Base-by-base conservation (phyloP, 2,329 filamentous ascomycete species). In the Aspergillus caelatus region DNA sequence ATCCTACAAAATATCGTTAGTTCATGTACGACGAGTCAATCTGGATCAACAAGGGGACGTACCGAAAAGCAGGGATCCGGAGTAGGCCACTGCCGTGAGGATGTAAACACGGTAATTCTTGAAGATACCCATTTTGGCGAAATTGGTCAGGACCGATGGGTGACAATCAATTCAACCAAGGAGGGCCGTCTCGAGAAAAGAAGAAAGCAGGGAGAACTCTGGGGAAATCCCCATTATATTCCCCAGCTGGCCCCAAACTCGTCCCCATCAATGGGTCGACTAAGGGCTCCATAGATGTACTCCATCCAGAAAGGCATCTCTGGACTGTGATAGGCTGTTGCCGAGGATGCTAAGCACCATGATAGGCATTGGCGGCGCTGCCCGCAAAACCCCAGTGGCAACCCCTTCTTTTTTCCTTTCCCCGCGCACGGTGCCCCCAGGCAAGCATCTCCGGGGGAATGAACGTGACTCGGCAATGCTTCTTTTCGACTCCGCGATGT, bases 81-180 rank as follows among this genome's bases (percentile, higher is more conserved):
- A 71, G 61, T 81, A 81, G 69, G 80, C 79, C 41, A 81, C 79
- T 46, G 71, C 69, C 30, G 79, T 79, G 59, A 82, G 76, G 62
- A 81, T 70, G 66, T 81, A 81, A 36, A 82, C 79, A 58, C 79
- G 75, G 58, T 79, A 77, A 62, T 81, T 81, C 69, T 80, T 78
- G 67, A 80, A 75, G 62, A 78, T 70, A 30, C 66, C 65, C 67
- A 69, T 71, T 58, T 41, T 69, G 58, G 60, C 41, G 48, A 46
- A 50, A 65, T 61, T 59, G 50, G 21, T 32, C 21, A 39, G 30
- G 36, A 57, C 30, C 19, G 10, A 55, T 50, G 26, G 46, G 30
- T 50, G 57, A 30, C 36, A 34, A n/a, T 46, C 54, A 28, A 39
- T 21, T 46, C 39, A 62, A 60, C 32, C 60, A 52, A 23, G 28